phyloP scores from a whole-genome alignment of 2,329 filamentous ascomycete genomes.

The Aspergillus ustus region DNA sequence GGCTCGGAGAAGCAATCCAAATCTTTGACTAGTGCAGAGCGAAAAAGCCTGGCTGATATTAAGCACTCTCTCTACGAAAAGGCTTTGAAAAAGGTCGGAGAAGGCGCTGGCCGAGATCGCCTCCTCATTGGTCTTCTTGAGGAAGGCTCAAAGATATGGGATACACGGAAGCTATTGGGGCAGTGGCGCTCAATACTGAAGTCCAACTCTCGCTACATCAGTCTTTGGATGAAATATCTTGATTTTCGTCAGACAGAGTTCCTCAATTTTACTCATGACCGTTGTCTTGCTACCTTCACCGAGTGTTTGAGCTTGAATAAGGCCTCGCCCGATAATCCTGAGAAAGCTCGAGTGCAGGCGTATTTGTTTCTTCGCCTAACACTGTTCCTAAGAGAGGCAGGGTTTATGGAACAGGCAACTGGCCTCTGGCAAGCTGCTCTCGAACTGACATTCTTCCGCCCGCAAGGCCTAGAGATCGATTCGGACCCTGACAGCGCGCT shows the following conservation, averaged over 20 bases:
- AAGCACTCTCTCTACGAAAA: conserved; percentile 80
- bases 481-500: conserved; percentile 23
- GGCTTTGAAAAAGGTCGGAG: conserved; percentile 65
- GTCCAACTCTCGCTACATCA: conserved; percentile 61
- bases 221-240: conserved; percentile 74
- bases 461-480: conserved; percentile 40
- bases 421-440: conserved; percentile 83
- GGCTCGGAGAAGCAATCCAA: conserved; percentile 39
- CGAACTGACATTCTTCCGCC: conserved; percentile 70
- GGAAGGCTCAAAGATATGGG: conserved; percentile 78
- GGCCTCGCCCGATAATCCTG: conserved; percentile 22
- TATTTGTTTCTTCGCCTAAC: conserved; percentile 79
- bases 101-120: conserved; percentile 56
- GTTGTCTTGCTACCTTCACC: conserved; percentile 63
- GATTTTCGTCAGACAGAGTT: conserved; percentile 73
- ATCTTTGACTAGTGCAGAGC: conserved; percentile 63
- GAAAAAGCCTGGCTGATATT: conserved; percentile 73
- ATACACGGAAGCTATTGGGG: conserved; percentile 60
- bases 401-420: conserved; percentile 76
- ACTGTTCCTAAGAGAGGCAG: conserved; percentile 73
- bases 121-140: conserved; percentile 72
- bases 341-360: conserved; percentile 53
- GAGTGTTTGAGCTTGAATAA: conserved; percentile 57
- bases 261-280: conserved; percentile 69
- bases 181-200: conserved; percentile 69